Evolutionary conservation across 192 early-diverging fungal species (phyloP).

Genomic region (Coemansia sp.): DNA sequence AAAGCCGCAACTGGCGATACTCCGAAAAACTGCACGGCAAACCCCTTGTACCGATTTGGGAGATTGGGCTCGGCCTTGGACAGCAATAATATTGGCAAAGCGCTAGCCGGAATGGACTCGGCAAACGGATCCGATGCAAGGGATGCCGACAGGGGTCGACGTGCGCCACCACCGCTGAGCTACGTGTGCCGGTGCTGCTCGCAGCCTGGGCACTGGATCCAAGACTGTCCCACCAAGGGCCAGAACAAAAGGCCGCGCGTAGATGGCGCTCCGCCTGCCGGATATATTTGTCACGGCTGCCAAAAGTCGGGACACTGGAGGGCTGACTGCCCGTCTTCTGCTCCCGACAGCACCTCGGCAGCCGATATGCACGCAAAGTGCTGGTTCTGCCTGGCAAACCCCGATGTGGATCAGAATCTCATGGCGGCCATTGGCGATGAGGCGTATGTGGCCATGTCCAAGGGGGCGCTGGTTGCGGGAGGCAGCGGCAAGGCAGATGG

Average conservation of each 20-base stretch:
- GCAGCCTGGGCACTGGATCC: conserved; percentile 63
- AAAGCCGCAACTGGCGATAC: conserved; percentile 11
- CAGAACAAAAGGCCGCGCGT: conserved; percentile 31
- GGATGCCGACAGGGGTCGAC: conserved; percentile 12
- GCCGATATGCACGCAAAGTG: conserved; percentile 54
- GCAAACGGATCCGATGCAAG: conserved; percentile 55
- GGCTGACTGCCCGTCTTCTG: conserved; percentile 46
- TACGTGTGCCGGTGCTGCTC: conserved; percentile 65
- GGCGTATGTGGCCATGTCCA: conserved; percentile 81
- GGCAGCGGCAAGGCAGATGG: conserved; percentile 6
- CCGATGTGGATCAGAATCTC: conserved; percentile 85
- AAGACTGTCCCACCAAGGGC: conserved; percentile 60
- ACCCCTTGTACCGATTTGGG: conserved; percentile 47
- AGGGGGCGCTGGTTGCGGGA: conserved; percentile 74
- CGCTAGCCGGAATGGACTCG: conserved; percentile 42
- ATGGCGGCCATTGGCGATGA: conserved; percentile 81
- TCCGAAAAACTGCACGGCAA: conserved; percentile 59
- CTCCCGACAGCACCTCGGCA: conserved; percentile 1
- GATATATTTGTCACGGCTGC: conserved; percentile 56
- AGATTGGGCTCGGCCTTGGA: conserved; percentile 13
- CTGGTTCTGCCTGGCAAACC: conserved; percentile 96
- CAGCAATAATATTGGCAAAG: conserved; percentile 10
- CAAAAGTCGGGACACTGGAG: conserved; percentile 56
- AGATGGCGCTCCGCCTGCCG: conserved; percentile 35
- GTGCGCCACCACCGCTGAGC: conserved; percentile 46